Evolutionary conservation across 306 rosid genomes (phyloP).

Genomic region (Begonia fuchsioides): DNA sequence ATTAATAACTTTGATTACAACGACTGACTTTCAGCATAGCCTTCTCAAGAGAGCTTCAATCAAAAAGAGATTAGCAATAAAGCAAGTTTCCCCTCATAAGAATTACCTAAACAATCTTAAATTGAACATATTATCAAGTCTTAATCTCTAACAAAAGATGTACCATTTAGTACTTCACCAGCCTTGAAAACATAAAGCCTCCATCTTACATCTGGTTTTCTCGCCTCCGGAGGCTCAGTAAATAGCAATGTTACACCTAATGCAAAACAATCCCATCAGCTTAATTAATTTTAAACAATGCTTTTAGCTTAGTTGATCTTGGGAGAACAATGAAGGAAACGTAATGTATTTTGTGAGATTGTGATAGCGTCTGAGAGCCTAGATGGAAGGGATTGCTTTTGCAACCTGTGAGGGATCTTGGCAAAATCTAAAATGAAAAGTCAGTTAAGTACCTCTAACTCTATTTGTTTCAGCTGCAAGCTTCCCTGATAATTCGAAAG

Average conservation of each 20-base stretch:
- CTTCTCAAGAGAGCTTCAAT: no score
- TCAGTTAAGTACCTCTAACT: slow-evolving; percentile 41
- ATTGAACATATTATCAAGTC: no score
- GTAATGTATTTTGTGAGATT: neutral
- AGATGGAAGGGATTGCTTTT: no score
- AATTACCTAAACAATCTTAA: no score
- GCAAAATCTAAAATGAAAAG: no score
- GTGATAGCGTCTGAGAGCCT: neutral
- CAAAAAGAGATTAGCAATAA: no score
- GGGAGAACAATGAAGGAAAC: neutral
- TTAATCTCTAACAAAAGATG: no score
- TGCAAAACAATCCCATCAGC: slow-evolving; percentile 11
- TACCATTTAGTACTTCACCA: slow-evolving; percentile 85
- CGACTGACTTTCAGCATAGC: no score
- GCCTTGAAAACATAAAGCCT: slow-evolving; percentile 92
- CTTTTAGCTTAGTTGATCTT: neutral
- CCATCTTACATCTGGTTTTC: slow-evolving; percentile 80
- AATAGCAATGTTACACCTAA: slow-evolving; percentile 71
- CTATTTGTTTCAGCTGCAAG: slow-evolving; percentile 97
- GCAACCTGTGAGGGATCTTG: no score
- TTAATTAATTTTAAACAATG: neutral
- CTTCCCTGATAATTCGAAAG: slow-evolving; percentile 95
- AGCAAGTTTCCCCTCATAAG: no score
- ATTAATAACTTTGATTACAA: no score
- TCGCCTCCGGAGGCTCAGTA: slow-evolving; percentile 76